Evolutionary conservation across 768 basidiomycete species (phyloP).

Genomic region (Pleurotus pulmonarius): DNA sequence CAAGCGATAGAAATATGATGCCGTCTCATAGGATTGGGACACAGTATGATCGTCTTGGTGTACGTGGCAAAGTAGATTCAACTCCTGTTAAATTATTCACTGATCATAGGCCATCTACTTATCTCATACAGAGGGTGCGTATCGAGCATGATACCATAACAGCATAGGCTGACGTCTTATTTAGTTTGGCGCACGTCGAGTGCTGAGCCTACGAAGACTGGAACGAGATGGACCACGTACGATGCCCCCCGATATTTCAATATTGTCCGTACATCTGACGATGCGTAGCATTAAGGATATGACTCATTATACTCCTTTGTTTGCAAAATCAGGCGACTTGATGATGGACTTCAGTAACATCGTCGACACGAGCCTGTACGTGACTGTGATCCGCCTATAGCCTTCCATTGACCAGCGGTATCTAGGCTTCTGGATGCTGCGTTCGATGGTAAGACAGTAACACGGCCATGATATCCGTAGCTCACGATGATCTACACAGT

Average conservation of each 20-base stretch:
- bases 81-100: slow-evolving; percentile 10
- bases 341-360: slow-evolving; percentile 62
- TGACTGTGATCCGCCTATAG: slow-evolving; percentile 6
- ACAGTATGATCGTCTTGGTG: slow-evolving; percentile 52
- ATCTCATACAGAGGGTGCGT: slow-evolving; percentile 54
- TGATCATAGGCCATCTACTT: slow-evolving; percentile 40
- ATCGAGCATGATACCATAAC: background rate
- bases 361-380: slow-evolving; percentile 33
- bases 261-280: slow-evolving; percentile 6
- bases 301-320: slow-evolving; percentile 55
- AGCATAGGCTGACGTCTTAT: background rate
- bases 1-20: background rate
- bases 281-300: slow-evolving; percentile 48
- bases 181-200: slow-evolving; percentile 67
- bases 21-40: slow-evolving; percentile 37
- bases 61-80: slow-evolving; percentile 16
- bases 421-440: slow-evolving; percentile 23
- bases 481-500: slow-evolving; percentile 26
- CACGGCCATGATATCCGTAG: background rate
- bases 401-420: background rate
- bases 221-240: slow-evolving; percentile 62
- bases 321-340: slow-evolving; percentile 48
- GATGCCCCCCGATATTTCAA: slow-evolving; percentile 10
- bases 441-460: slow-evolving; percentile 19
- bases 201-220: slow-evolving; percentile 54